phyloP scores from a whole-genome alignment of 1,284 basidiomycete species.

The Coriolopsis trogii region DNA sequence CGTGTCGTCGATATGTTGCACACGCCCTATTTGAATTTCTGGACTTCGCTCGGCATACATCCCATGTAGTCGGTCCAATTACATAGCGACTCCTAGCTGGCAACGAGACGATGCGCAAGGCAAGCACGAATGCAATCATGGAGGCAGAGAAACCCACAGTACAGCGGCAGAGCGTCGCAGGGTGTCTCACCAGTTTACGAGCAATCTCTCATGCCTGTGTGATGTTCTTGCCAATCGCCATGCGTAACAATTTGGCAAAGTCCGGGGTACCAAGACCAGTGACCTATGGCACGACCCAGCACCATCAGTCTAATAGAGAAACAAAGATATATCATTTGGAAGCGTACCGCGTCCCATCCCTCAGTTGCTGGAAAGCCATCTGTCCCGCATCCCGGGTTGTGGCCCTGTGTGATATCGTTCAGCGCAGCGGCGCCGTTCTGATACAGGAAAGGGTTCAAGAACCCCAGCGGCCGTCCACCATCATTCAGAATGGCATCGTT shows the following conservation, averaged over 20 bases:
- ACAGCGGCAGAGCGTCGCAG: no score
- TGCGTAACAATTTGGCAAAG: constrained; percentile 9
- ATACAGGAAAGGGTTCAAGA: constrained; percentile 50
- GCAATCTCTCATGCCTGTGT: neutral
- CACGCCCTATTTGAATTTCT: no score
- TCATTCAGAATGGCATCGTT: constrained; percentile 49
- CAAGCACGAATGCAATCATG: no score
- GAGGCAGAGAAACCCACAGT: no score
- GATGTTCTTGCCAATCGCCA: neutral
- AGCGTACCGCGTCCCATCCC: constrained; percentile 41
- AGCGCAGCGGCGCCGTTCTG: constrained; percentile 31
- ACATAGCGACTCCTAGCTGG: no score
- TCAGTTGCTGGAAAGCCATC: constrained; percentile 36
- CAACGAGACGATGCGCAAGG: no score
- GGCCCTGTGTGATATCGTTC: constrained; percentile 43
- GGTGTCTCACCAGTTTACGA: no score
- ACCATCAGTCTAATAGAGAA: neutral
- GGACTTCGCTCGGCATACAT: no score
- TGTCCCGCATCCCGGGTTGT: constrained; percentile 38
- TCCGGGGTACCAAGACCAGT: constrained; percentile 36
- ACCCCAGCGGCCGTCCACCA: constrained; percentile 45
- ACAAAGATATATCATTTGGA: neutral
- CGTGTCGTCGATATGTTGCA: no score
- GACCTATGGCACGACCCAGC: constrained; percentile 36
- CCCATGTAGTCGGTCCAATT: no score